Base-by-base conservation (phyloP, 176 grass and related monocot species). In the Oryza australiensis region DNA sequence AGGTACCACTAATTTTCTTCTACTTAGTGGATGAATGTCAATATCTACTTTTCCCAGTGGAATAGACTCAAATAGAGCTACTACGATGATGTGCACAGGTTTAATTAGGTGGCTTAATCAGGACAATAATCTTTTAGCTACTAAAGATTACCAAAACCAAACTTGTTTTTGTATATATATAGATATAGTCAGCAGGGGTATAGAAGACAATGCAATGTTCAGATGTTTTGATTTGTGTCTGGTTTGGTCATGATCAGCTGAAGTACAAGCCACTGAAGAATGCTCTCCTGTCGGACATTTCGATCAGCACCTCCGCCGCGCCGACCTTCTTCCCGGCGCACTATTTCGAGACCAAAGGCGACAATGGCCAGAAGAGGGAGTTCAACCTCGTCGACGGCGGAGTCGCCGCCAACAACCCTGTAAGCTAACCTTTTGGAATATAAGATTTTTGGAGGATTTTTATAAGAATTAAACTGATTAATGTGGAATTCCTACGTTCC, bases 371-470 rank as follows among this genome's bases (percentile, higher is more conserved):
- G 0, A 68, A 12, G 6, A 78, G 84, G 26, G 26, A 26, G 38
- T 97, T 93, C 70, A 91, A 93, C 88, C 88, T 92, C 20, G 45
- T 96, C 2, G 93, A 96, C 12, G 93, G 90, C 1, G 93, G 90
- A n/a, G 22, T 96, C 26, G 91, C 81, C 3, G 91, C 91, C 12
- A 97, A 97, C 82, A 97, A 97, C 68, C 94, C 91, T 2, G 88
- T 97, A 97, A 66, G 51, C 48, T 29, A 29, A 29, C 29, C 5
- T 38, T 38, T 38, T 38, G 35, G 35, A 38, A 3, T 8, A 38
- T 7, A 9, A 1, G 3, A 9, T 3, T 43, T 12, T 12, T 43
- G 11, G 11, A 43, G 41, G 41, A 43, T 2, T 43, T 43, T 43
- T 3, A 3, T 9, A 11, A 2, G 10, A 13, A 43, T 43, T 3